A percentile compares a stretch with the other conserved stretches of the same genome.
Evolutionary conservation across 805 yeast species (phyloP).

Genomic region (Cyberlindnera americana): DNA sequence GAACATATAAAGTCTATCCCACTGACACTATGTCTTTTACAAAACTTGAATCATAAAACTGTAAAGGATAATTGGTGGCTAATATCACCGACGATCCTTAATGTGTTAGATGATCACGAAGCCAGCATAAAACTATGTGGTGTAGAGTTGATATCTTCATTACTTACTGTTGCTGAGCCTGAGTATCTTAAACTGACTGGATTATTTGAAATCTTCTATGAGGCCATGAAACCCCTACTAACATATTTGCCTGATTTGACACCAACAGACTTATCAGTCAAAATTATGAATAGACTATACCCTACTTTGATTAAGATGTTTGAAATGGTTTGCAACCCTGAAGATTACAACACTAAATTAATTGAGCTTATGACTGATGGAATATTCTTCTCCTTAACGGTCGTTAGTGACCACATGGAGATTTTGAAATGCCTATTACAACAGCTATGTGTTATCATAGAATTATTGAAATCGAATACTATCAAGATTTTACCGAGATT

Average conservation of each 20-base stretch:
- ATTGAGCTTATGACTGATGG: conserved; percentile 19
- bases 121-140: conserved; percentile 25
- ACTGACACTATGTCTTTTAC: conserved; percentile 9
- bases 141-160: conserved; percentile 14
- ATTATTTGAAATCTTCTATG: conserved; percentile 16
- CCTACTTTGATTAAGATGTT: conserved; percentile 20
- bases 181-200: conserved; percentile 20
- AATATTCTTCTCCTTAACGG: conserved; percentile 18
- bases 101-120: conserved; percentile 29
- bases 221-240: conserved; percentile 22
- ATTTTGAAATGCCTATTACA: conserved; percentile 12
- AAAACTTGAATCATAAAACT: not conserved
- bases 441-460: conserved; percentile 10
- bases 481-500: conserved; percentile 21
- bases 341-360: conserved; percentile 4
- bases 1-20: conserved; percentile 19
- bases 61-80: conserved; percentile 25
- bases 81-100: conserved; percentile 25
- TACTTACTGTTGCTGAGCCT: conserved; percentile 18
- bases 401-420: conserved; percentile 20
- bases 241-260: conserved; percentile 26
- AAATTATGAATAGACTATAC: conserved; percentile 17
- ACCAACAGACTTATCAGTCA: conserved; percentile 18
- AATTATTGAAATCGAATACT: conserved; percentile 6
- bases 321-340: not conserved